phyloP scores from a whole-genome alignment of 139 green algal species.

The Penium margaritaceum region DNA sequence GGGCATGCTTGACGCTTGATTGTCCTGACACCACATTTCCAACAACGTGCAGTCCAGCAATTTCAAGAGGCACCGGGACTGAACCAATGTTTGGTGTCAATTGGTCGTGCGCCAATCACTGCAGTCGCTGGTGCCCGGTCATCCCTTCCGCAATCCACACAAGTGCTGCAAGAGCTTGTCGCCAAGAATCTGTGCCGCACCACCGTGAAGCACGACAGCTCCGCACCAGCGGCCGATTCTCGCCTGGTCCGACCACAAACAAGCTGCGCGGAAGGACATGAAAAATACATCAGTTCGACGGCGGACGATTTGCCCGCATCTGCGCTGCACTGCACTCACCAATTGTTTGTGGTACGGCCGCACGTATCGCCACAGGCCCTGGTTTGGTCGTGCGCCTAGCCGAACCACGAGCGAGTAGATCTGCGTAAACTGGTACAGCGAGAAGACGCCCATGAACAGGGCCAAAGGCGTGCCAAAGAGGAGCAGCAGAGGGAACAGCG shows the following conservation, averaged over 20 bases:
- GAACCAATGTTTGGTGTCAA: too few relatives aligned
- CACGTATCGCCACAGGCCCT: conserved; percentile 1
- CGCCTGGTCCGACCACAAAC: neutral
- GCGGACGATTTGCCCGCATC: neutral
- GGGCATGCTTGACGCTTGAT: too few relatives aligned
- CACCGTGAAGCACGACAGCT: neutral
- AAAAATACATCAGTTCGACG: neutral
- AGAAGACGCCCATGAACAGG: neutral
- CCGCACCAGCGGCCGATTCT: neutral
- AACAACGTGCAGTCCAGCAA: too few relatives aligned
- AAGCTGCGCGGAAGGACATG: neutral
- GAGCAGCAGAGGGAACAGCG: neutral
- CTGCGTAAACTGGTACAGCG: neutral
- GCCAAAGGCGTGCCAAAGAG: neutral
- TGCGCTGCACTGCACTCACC: neutral
- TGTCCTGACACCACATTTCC: too few relatives aligned
- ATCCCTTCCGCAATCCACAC: too few relatives aligned
- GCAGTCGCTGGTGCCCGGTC: too few relatives aligned
- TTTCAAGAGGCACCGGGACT: too few relatives aligned
- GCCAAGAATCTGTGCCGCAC: neutral
- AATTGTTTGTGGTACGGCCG: neutral
- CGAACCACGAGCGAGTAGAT: neutral
- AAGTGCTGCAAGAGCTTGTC: conserved; percentile 13
- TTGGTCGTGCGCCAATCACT: too few relatives aligned
- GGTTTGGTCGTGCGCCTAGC: neutral